Conservation (phyloP, 2,329 filamentous ascomycete genomes). For the Didymella pinodella region DNA sequence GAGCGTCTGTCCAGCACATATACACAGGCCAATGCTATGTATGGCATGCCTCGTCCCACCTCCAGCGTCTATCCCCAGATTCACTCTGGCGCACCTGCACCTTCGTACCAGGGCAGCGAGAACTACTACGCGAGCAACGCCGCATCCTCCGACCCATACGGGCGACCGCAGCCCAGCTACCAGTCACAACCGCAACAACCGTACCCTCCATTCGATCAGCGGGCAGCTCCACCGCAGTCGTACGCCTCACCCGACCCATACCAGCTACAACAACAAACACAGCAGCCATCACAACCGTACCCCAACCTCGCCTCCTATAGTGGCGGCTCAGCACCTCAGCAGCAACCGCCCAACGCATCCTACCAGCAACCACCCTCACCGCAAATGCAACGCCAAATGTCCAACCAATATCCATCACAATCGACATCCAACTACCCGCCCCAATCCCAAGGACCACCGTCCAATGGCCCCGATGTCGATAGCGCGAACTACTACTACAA, state of each 20-base stretch:
- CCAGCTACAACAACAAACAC: conserved; percentile 45
- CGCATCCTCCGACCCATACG: conserved; percentile 58
- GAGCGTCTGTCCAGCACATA: conserved; percentile 94
- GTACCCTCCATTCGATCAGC: conserved; percentile 50
- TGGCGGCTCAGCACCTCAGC: conserved; percentile 33
- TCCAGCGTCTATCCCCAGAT: conserved; percentile 76
- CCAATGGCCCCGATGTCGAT: conserved; percentile 44
- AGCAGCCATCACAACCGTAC: conserved; percentile 48
- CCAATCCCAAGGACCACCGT: conserved; percentile 47
- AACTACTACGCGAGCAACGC: conserved; percentile 81
- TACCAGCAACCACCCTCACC: conserved; percentile 48
- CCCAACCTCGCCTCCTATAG: conserved; percentile 41
- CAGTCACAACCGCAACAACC: conserved; percentile 52
- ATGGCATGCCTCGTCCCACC: conserved; percentile 56
- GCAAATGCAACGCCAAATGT: conserved; percentile 48
- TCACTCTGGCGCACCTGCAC: conserved; percentile 39
- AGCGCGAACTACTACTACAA: conserved; percentile 49
- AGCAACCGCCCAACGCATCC: conserved; percentile 30
- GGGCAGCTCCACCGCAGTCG: conserved; percentile 36
- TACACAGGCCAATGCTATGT: conserved; percentile 70
- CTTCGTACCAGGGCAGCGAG: conserved; percentile 66
- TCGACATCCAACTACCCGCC: conserved; percentile 42
- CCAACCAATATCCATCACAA: conserved; percentile 46
- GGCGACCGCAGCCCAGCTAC: conserved; percentile 61
- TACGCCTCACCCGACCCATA: conserved; percentile 44